These are phyloP conservation scores for Corymbia maculata DNA, from an alignment of 345 rosid genomes.

Conservation along the genomic window DNA sequence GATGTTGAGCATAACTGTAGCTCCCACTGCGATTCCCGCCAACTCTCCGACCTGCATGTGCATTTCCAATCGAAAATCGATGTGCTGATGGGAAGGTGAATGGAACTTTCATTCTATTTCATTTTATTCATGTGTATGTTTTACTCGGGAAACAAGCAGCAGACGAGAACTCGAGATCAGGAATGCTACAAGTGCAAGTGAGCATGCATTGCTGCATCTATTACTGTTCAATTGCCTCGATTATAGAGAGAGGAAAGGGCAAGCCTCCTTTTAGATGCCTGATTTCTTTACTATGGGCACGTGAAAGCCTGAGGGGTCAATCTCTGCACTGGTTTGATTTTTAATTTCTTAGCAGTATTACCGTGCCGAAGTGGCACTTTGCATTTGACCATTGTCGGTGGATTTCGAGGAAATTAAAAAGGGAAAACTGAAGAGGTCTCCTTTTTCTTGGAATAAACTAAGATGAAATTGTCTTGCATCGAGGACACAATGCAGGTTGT, in stretches of 20 bases:
- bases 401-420: not conserved
- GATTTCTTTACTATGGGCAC: not conserved
- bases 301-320: not conserved
- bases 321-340: not conserved
- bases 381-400: not conserved
- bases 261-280: not conserved
- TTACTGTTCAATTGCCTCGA: not conserved
- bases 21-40: slow-evolving; percentile 94
- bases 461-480: not conserved
- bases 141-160: not conserved
- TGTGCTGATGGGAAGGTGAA: not conserved
- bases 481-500: not conserved
- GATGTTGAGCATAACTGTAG: slow-evolving; percentile 82
- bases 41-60: slow-evolving; percentile 63
- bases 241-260: not conserved
- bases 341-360: not conserved
- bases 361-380: not conserved
- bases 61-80: not conserved
- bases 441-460: not conserved
- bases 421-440: not conserved
- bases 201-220: not conserved
- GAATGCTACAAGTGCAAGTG: not conserved
- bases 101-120: not conserved
- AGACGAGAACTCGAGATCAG: not conserved
- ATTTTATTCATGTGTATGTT: not conserved